Conservation (phyloP, 306 rosid species). For the Fragaria iinumae region DNA sequence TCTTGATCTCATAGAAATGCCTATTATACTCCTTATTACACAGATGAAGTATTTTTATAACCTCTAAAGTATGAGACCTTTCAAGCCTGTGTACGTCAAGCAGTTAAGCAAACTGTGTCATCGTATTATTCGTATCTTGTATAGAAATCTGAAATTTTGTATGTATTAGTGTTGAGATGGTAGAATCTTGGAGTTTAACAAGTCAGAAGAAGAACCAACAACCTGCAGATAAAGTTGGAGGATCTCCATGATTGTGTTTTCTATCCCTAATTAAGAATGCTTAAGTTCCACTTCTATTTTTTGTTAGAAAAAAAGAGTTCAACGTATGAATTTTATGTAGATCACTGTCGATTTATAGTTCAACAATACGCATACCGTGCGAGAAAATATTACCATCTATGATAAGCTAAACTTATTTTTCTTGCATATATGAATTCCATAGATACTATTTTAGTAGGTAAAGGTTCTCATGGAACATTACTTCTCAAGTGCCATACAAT, state of each 20-base stretch:
- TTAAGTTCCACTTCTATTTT: background rate
- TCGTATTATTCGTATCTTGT: slow-evolving; percentile 11
- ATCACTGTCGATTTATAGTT: too few species aligned
- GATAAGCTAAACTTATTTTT: too few species aligned
- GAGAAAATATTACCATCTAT: background rate
- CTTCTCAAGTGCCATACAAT: background rate
- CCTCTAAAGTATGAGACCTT: background rate
- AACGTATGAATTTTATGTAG: background rate
- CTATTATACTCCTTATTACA: background rate
- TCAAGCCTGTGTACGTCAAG: slow-evolving; percentile 24
- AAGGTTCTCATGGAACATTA: background rate
- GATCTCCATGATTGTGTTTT: slow-evolving; percentile 8
- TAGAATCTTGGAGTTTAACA: background rate
- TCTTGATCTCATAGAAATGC: slow-evolving; percentile 24
- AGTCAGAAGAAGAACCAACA: background rate
- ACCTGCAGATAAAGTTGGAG: slow-evolving; percentile 12
- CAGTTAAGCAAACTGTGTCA: slow-evolving; percentile 36
- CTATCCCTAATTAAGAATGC: background rate
- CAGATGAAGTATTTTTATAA: background rate
- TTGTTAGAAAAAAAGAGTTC: too few species aligned
- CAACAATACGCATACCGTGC: background rate
- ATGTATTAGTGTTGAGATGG: background rate
- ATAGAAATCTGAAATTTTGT: slow-evolving; percentile 3
- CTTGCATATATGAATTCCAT: too few species aligned
- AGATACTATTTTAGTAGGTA: too few species aligned